phyloP scores from a whole-genome alignment of 495 filamentous ascomycete genomes.

The Talaromyces wortmannii region DNA sequence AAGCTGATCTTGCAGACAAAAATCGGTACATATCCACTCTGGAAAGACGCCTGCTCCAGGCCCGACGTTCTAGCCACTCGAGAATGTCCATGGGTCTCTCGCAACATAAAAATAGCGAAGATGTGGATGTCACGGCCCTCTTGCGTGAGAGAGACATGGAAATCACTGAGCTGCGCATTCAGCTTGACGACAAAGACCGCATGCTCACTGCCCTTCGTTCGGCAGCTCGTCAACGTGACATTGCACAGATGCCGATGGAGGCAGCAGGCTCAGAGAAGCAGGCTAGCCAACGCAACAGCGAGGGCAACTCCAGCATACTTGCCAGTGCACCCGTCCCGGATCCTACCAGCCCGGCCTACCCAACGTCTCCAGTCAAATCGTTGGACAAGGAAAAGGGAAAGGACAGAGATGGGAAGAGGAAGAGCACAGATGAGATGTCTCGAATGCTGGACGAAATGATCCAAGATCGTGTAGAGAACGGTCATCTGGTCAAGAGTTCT shows the following conservation, averaged over 20 bases:
- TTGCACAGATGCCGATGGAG: slow-evolving; percentile 57
- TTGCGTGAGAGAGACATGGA: slow-evolving; percentile 90
- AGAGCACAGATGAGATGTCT: slow-evolving; percentile 82
- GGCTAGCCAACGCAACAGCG: slow-evolving; percentile 22
- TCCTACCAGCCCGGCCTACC: slow-evolving; percentile 15
- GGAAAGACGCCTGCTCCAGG: slow-evolving; percentile 87
- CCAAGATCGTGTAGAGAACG: slow-evolving; percentile 70
- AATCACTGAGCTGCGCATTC: slow-evolving; percentile 81
- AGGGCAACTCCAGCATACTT: slow-evolving; percentile 19
- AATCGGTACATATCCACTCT: slow-evolving; percentile 93
- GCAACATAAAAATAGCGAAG: slow-evolving; percentile 52
- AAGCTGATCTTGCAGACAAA: slow-evolving; percentile 90
- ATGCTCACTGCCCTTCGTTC: slow-evolving; percentile 89
- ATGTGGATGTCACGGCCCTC: slow-evolving; percentile 56
- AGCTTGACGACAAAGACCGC: slow-evolving; percentile 90
- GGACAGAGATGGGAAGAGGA: slow-evolving; percentile 41
- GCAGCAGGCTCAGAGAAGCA: slow-evolving; percentile 24
- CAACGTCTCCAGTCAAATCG: slow-evolving; percentile 13
- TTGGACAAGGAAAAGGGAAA: slow-evolving; percentile 14
- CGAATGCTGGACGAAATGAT: slow-evolving; percentile 93
- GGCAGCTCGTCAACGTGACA: slow-evolving; percentile 78
- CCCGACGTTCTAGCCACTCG: slow-evolving; percentile 82
- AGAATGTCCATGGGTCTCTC: slow-evolving; percentile 68
- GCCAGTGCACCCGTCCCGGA: slow-evolving; percentile 11
- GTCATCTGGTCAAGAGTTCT: slow-evolving; percentile 52